Base-by-base conservation (phyloP, 2,329 filamentous ascomycete species). In the Sporothrix pallida region DNA sequence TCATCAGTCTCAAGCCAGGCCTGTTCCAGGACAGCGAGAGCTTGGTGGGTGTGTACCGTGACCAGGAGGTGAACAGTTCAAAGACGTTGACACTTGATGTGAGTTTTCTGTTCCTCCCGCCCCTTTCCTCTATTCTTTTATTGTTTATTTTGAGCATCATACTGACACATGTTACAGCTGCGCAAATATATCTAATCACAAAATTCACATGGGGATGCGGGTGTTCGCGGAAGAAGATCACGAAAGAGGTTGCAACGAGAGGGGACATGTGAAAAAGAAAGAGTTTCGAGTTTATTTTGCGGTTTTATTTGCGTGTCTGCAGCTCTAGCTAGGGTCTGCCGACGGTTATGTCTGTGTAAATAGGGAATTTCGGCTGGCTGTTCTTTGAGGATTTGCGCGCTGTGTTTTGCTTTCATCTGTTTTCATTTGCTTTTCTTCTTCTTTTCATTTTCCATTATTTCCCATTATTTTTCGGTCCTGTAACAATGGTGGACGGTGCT, bases 21-120 rank as follows among this genome's bases (percentile, higher is more conserved):
- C 86, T 99, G 73, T 99, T 98, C 84, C 95, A 99, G 83, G 93
- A 97, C 82, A 97, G 94, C 80, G 95, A 99, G 86, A 97, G 94
- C 75, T 83, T 99, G 78, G 94, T 99, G 4, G 96, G 96, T 70
- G 94, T 99, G 12, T 98, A 97, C 85, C 88, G 96, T 77, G 97
- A 99, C 80, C 96, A 99, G 84, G 90, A 91, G 73, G 93, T 94
- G 74, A 99, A 98, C 83, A 97, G 92, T 79, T 97, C 93, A 78
- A 92, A 94, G 83, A 93, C 94, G 52, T 84, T 99, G 83, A 98
- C 95, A 74, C 85, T 99, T 79, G 96, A 99, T 91, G 94, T 98
- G 85, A 95, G 95, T 86, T 26, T 70, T 37, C 9, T 3, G 52
- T 20, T 12, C 50, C 56, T 15, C 3, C 37, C 12, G 15, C 26